Percentiles rank a stretch among this genome's conserved stretches.
These are phyloP conservation scores for Phaeotremella fagi DNA, from an alignment of 768 basidiomycete species.

Conservation along the genomic window DNA sequence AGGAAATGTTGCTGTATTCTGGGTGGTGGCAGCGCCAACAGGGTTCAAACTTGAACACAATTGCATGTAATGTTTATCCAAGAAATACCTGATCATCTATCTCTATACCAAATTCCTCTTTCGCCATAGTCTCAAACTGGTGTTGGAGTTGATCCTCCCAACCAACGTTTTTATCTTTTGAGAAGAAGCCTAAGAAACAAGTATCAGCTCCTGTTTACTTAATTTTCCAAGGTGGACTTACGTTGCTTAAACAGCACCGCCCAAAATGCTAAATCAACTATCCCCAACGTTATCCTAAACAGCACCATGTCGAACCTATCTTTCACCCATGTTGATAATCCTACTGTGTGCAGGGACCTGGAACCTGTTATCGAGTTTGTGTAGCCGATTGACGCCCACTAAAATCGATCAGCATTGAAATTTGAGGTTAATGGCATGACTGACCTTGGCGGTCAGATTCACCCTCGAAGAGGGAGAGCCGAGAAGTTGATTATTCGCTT, in stretches of 20 bases:
- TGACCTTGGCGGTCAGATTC: slow-evolving; percentile 75
- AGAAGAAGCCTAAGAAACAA: slow-evolving; percentile 49
- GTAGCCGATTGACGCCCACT: slow-evolving; percentile 45
- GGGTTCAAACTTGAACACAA: not conserved
- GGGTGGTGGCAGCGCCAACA: not conserved
- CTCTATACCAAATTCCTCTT: slow-evolving; percentile 72
- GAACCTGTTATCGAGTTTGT: slow-evolving; percentile 58
- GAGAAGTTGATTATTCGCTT: slow-evolving; percentile 56
- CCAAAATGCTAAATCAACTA: slow-evolving; percentile 71
- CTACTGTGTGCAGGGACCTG: slow-evolving; percentile 46
- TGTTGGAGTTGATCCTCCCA: slow-evolving; percentile 81
- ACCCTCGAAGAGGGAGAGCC: slow-evolving; percentile 85
- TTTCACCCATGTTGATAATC: slow-evolving; percentile 42
- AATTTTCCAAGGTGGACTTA: slow-evolving; percentile 10
- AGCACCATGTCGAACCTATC: slow-evolving; percentile 54
- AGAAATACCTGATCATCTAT: slow-evolving; percentile 58
- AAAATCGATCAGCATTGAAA: not conserved
- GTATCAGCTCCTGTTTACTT: not conserved
- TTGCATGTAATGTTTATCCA: slow-evolving; percentile 24
- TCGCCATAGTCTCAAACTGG: slow-evolving; percentile 59
- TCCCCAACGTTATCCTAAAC: slow-evolving; percentile 63
- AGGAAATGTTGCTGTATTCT: not conserved
- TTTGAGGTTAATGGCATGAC: not conserved
- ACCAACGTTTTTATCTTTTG: slow-evolving; percentile 50
- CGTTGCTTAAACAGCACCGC: slow-evolving; percentile 55